Conservation (phyloP, 768 basidiomycete species). For the Cystofilobasidium bisporidii region DNA sequence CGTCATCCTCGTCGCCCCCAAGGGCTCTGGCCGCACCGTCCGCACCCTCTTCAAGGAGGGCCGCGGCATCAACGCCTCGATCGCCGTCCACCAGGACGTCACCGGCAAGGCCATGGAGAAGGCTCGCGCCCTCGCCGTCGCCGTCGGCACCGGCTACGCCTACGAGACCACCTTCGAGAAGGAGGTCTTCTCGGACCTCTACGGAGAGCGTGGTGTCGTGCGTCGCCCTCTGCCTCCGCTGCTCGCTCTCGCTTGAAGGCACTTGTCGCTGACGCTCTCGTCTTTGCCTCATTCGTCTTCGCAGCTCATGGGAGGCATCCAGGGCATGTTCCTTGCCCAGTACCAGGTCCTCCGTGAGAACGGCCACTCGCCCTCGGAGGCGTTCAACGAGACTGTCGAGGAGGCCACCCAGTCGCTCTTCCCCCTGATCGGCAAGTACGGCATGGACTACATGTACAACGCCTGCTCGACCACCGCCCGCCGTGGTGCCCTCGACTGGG, state of each 20-base stretch:
- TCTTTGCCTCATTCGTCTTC: neutral
- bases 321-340: constrained; percentile 98
- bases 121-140: constrained; percentile 88
- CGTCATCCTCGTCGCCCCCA: constrained; percentile 97
- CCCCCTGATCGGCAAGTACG: constrained; percentile 90
- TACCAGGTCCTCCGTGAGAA: constrained; percentile 95
- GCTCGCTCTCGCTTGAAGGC: neutral
- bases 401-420: constrained; percentile 99
- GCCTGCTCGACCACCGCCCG: constrained; percentile 97
- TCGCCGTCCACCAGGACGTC: constrained; percentile 47
- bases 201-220: constrained; percentile 98
- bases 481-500: constrained; percentile 98
- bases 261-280: neutral
- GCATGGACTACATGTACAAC: constrained; percentile 98
- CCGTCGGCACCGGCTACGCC: constrained; percentile 89
- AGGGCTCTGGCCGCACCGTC: constrained; percentile 97
- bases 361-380: constrained; percentile 93
- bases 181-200: constrained; percentile 98
- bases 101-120: constrained; percentile 97
- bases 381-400: constrained; percentile 99
- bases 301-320: constrained; percentile 93
- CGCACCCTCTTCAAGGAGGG: constrained; percentile 99
- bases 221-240: constrained; percentile 40
- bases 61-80: constrained; percentile 69
- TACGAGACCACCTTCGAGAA: constrained; percentile 99